A percentile compares a stretch with the other conserved stretches of the same genome.
Conservation (phyloP, 2,329 filamentous ascomycete species). For the Neonectria neomacrospora region DNA sequence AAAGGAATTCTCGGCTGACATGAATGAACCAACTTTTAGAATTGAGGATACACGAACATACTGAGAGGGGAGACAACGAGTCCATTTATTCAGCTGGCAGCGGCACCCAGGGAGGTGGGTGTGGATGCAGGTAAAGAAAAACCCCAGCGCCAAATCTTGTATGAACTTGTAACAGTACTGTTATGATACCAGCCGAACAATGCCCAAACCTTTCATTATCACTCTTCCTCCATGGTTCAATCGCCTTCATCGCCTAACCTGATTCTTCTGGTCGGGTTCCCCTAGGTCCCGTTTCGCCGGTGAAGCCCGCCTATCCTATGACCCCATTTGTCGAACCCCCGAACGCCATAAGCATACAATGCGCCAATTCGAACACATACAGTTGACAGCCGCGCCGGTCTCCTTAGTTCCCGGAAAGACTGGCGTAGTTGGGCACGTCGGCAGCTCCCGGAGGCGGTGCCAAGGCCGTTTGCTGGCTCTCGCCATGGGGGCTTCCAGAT, state of each 20-base stretch:
- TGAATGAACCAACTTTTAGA: slow-evolving; percentile 61
- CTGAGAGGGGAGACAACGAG: slow-evolving; percentile 93
- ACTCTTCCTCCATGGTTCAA: slow-evolving; percentile 33
- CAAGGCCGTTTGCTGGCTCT: slow-evolving; percentile 55
- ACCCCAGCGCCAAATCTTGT: slow-evolving; percentile 30
- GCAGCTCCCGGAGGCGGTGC: slow-evolving; percentile 83
- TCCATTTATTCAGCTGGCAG: slow-evolving; percentile 75
- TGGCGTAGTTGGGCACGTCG: slow-evolving; percentile 82
- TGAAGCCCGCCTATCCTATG: slow-evolving; percentile 27
- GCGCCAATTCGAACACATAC: slow-evolving; percentile 20
- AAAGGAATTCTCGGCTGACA: slow-evolving; percentile 5
- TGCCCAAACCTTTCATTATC: slow-evolving; percentile 32
- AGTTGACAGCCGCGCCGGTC: slow-evolving; percentile 42
- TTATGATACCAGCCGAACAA: slow-evolving; percentile 49
- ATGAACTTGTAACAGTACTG: slow-evolving; percentile 47
- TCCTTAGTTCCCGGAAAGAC: slow-evolving; percentile 79
- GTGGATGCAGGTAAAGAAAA: slow-evolving; percentile 45
- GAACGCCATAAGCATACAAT: slow-evolving; percentile 45
- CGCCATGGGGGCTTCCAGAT: slow-evolving; percentile 38
- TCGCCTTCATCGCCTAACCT: slow-evolving; percentile 25
- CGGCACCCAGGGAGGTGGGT: slow-evolving; percentile 48
- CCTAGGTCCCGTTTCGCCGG: slow-evolving; percentile 34
- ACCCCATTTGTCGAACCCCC: slow-evolving; percentile 27
- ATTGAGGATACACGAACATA: slow-evolving; percentile 89
- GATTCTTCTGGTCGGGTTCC: slow-evolving; percentile 28